Base-by-base conservation (phyloP, 1,139 yeast genomes). In the Debaryomyces udenii region DNA sequence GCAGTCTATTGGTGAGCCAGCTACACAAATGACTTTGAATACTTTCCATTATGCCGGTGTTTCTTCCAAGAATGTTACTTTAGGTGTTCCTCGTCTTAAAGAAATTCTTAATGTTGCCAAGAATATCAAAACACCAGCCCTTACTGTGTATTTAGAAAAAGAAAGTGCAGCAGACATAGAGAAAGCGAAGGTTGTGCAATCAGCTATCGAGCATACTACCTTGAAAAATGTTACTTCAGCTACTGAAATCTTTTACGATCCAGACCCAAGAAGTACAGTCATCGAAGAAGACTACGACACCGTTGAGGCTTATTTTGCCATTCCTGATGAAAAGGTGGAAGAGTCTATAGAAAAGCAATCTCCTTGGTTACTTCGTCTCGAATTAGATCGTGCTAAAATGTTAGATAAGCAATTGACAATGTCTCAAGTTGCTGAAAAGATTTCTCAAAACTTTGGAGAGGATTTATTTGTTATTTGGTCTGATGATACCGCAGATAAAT, bases 31-130 rank as follows among this genome's bases (percentile, higher is more conserved):
- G 99, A 93, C 99, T 0, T 80, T 93, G 70, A 93, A 93, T 64
- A 93, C 99, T 55, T 94, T 94, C 96, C 99, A 94, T 76, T 94
- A 91, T 76, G 99, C 99, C 23, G 99, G 99, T 86, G 99, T 94
- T 48, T 93, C 98, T 30, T 91, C 98, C 9, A 94, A 93, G 83
- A 94, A 94, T 66, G 99, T 94, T 46, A 94, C 99, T 4, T 81
- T 95, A 56, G 99, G 99, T 81, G 99, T 94, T 61, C 99, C 99
- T 52, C 95, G 99, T 78, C 80, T 94, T 68, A 94, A 94, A 80
- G 99, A 94, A 76, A 94, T 94, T 80, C 80, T 94, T 66, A 93
- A 93, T 64, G 99, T 94, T 51, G 99, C 99, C 14, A 94, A 93
- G 73, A 91, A 88, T 57, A 90, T 93, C 76, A 93, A 91, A 68